Conservation (phyloP, 1,139 yeast species). For the Citeromyces siamensis region DNA sequence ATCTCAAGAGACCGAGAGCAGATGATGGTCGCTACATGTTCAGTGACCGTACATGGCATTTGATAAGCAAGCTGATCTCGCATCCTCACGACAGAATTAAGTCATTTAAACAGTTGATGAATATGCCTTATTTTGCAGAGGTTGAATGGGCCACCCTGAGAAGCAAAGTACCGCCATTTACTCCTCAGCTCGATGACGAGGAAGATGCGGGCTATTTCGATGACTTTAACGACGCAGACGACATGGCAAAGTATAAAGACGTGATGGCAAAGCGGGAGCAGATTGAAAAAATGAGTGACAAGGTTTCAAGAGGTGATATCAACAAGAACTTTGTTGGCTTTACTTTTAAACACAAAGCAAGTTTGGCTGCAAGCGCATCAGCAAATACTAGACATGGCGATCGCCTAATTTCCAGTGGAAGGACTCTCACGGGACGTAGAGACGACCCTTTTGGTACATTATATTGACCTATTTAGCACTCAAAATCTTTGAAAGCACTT, state of each 20-base stretch:
- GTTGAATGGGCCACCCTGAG: slow-evolving; percentile 69
- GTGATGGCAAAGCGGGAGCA: slow-evolving; percentile 85
- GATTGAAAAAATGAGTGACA: slow-evolving; percentile 67
- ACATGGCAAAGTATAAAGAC: slow-evolving; percentile 96
- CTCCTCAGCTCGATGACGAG: slow-evolving; percentile 93
- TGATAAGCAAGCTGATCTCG: slow-evolving; percentile 69
- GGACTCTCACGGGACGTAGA: slow-evolving; percentile 12
- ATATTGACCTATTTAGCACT: slow-evolving; percentile 20
- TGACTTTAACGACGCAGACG: slow-evolving; percentile 91
- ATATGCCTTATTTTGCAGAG: slow-evolving; percentile 74
- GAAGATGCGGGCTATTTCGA: slow-evolving; percentile 99
- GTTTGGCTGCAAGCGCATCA: neutral
- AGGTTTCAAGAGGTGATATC: slow-evolving; percentile 38
- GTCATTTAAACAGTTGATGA: slow-evolving; percentile 69
- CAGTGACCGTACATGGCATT: slow-evolving; percentile 94
- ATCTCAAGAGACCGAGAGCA: slow-evolving; percentile 81
- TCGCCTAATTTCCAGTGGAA: slow-evolving; percentile 9
- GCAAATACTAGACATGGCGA: neutral
- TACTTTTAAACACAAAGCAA: slow-evolving; percentile 73
- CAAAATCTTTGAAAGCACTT: slow-evolving; percentile 30
- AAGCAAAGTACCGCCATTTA: slow-evolving; percentile 75
- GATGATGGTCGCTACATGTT: slow-evolving; percentile 87
- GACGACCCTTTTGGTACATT: slow-evolving; percentile 21
- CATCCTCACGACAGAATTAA: slow-evolving; percentile 65
- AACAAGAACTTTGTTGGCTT: slow-evolving; percentile 82